These are phyloP conservation scores for Exophiala oligosperma DNA, from an alignment of 2,329 filamentous ascomycete genomes.

Conservation along the genomic window DNA sequence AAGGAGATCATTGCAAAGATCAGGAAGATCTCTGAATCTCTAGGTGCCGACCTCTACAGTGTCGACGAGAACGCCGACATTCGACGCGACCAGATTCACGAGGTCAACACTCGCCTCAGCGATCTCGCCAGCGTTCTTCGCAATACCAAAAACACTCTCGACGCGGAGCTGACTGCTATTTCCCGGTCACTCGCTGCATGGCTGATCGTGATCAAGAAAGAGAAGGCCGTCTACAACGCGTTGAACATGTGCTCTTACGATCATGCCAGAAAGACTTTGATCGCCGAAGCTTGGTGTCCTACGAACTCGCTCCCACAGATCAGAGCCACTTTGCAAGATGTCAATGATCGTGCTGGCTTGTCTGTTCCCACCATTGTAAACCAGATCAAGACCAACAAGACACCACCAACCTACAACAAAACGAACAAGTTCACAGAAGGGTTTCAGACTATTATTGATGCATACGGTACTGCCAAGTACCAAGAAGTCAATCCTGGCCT, in stretches of 20 bases:
- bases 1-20: constrained; percentile 99
- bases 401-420: constrained; percentile 93
- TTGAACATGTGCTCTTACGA: constrained; percentile 97
- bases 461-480: constrained; percentile 96
- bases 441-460: constrained; percentile 98
- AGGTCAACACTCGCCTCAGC: constrained; percentile 89
- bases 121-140: constrained; percentile 89
- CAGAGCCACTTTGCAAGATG: constrained; percentile 90
- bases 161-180: constrained; percentile 91
- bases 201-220: constrained; percentile 97
- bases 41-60: constrained; percentile 92
- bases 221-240: constrained; percentile 95
- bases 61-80: constrained; percentile 98
- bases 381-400: constrained; percentile 95
- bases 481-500: constrained; percentile 95
- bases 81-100: constrained; percentile 91
- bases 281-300: constrained; percentile 96
- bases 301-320: constrained; percentile 87
- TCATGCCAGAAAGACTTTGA: constrained; percentile 89
- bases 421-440: constrained; percentile 98
- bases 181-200: constrained; percentile 88
- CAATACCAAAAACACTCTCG: constrained; percentile 92
- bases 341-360: constrained; percentile 91
- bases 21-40: constrained; percentile 95
- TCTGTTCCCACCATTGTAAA: constrained; percentile 99